Base-by-base conservation (phyloP, 1,139 yeast species). In the Diutina pseudorugosa region DNA sequence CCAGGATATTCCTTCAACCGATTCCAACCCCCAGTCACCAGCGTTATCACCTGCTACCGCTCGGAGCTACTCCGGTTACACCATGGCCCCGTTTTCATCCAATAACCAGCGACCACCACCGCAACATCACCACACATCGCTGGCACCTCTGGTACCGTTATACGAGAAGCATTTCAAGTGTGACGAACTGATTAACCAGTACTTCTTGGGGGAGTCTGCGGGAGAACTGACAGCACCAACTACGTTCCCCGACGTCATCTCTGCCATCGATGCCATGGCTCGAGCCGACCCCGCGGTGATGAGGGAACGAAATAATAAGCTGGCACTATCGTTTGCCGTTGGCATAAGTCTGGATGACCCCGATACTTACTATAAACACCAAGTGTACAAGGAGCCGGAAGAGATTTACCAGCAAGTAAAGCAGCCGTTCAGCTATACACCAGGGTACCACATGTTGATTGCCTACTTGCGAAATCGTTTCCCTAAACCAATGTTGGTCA, bases 371-470 rank as follows among this genome's bases (percentile, higher is more conserved):
- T 21, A 45, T 27, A 65, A 65, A 50, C 57, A 62, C 16, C 62
- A 1, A 58, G 59, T 9, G 65, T 84, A 73, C 64, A 75, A 75
- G 57, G 87, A 85, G 56, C 90, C 95, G 0, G 85, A 82, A 58
- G 94, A 87, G 57, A 86, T 91, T 18, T 91, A 91, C 66, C 82
- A 84, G 19, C 75, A 79, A 52, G 88, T 91, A 9, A 73, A 70
- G 19, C 75, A 73, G 52, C 97, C 98, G 0, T 91, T 86, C 62
- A 79, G 90, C 2, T 93, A 93, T 62, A 91, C 96, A 0, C 86
- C 91, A 1, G 97, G 96, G 2, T 93, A 86, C 65, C 96, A 89
- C 65, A 80, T 84, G 50, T 73, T 93, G 53, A 82, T 88, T 60
- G 78, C 82, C 18, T 91, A 91, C 64, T 70, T 93, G 55, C 72